Evolutionary conservation across 2,329 filamentous ascomycete genomes (phyloP), one percentile per base, ranked within the genome.

Genomic region (Rutstroemia sp.): DNA sequence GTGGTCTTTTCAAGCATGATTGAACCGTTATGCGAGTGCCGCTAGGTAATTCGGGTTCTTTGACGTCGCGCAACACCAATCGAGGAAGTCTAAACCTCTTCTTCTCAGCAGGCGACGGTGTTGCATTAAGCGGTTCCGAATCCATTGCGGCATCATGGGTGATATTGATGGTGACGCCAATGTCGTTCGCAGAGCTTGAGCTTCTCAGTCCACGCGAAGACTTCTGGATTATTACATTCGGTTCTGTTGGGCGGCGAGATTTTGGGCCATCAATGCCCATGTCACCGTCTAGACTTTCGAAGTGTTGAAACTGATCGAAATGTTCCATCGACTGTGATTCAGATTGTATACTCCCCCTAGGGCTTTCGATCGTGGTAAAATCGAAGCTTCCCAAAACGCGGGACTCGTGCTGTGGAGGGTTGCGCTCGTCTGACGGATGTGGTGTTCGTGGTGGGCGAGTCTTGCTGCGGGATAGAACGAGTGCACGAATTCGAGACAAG

Each of bases 401-500:
- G 9, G 56, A 38, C 14, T 60, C 60, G 14, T 58, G 38, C 17
- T 34, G 46, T 23, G 36, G 42, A 27, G 48, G 27, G 17, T 45
- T 48, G 8, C 58, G 23, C 27, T 69, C 64, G 47, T 67, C 61
- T 8, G 65, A 67, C 14, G 60, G 50, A 52, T 57, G 58, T 14
- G 65, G 65, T 9, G 65, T 67, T 57, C 61, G 58, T 38, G 65
- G 63, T 36, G 64, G 64, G 25, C 53, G 54, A 40, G 57, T 59
- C 14, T 57, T 51, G 49, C 67, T 60, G 36, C 64, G 61, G 30
- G 65, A 66, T 19, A 66, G 48, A 4, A 67, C 49, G 5, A 69
- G 61, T 45, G 64, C 65, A 27, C 65, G 62, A 45, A 69, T 64
- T 16, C 65, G 64, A 21, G 62, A 60, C 25, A 59, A 51, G 38